Base-by-base conservation (phyloP, 73 alveolate genomes). In the Blepharisma stoltei region DNA sequence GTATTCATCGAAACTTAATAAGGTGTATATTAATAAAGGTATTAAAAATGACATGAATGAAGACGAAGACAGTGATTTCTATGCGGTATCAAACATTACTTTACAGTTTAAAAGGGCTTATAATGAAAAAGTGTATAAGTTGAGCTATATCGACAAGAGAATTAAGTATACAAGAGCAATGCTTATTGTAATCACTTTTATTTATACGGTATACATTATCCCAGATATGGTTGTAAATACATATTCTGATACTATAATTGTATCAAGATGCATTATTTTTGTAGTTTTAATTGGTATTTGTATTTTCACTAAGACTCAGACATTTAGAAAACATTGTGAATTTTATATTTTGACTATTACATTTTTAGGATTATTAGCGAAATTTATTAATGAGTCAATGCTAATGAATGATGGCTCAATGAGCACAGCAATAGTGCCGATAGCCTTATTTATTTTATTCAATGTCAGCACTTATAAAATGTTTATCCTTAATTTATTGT, bases 321-420 rank as follows among this genome's bases (percentile, higher is more conserved):
- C 23, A 14, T n/a, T 60, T 60, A 11, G 23, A 60, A 60, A 60
- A 25, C 46, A 60, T 25, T 60, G 14, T 3, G 45, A n/a, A 20
- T 14, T 14, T 20, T 60, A 14, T 60, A 20, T 60, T 14, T 8
- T 60, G 11, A 25, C 18, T 4, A 14, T 60, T 25, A 60, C n/a
- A 14, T 14, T 38, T n/a, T 8, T 60, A 9, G 37, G n/a, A 37
- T n/a, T 69, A 37, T 11, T n/a, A 1, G 71, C n/a, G 23, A 69
- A 69, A 69, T n/a, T 69, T 37, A 25, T 46, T 38, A 18, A n/a
- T 38, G 79, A 69, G 60, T 11, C 43, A 11, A 69, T 23, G 27
- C 27, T 44, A 1, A 9, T 11, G n/a, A 38, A 7, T 3, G 79
- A 69, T 69, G 79, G 79, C 4, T 18, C 76, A 14, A 9, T 38